Percentiles rank a stretch among this genome's conserved stretches.
Evolutionary conservation across 345 rosid species (phyloP).

Genomic region (Lenwebbia sp.): DNA sequence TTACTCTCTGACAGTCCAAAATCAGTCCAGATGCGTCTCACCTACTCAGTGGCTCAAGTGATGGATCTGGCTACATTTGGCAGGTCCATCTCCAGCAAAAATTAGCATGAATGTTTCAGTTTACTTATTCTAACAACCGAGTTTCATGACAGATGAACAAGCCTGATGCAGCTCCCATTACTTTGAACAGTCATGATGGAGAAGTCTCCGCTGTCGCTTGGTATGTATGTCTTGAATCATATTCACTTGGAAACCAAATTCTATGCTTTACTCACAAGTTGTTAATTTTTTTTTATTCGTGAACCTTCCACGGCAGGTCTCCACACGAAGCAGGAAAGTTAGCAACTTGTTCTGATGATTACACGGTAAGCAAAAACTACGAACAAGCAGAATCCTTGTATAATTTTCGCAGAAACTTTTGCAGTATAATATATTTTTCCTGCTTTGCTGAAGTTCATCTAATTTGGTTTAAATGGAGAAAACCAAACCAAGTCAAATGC

Average conservation of each 20-base stretch:
- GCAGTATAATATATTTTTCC: neutral
- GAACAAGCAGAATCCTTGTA: neutral
- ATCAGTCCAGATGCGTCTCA: constrained; percentile 84
- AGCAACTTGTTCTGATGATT: constrained; percentile 82
- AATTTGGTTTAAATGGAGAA: neutral
- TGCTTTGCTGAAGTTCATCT: neutral
- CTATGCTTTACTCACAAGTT: neutral
- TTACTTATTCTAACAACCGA: neutral
- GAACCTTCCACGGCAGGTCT: constrained; percentile 35
- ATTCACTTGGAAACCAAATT: neutral
- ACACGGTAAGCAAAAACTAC: constrained; percentile 36
- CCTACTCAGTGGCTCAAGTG: constrained; percentile 83
- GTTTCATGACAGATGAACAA: constrained; percentile 47
- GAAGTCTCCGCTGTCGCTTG: constrained; percentile 94
- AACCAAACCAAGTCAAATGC: neutral
- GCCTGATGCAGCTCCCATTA: constrained; percentile 48
- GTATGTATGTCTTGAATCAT: constrained; percentile 20
- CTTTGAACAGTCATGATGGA: constrained; percentile 53
- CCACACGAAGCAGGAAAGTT: constrained; percentile 48
- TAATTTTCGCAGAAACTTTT: neutral
- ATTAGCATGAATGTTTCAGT: neutral
- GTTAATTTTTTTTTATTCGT: neutral
- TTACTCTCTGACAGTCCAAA: constrained; percentile 34
- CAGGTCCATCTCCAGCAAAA: constrained; percentile 37
- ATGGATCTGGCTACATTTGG: constrained; percentile 80